Evolutionary conservation across 345 rosid species (phyloP).

Genomic region (Eucalyptus pauciflora): DNA sequence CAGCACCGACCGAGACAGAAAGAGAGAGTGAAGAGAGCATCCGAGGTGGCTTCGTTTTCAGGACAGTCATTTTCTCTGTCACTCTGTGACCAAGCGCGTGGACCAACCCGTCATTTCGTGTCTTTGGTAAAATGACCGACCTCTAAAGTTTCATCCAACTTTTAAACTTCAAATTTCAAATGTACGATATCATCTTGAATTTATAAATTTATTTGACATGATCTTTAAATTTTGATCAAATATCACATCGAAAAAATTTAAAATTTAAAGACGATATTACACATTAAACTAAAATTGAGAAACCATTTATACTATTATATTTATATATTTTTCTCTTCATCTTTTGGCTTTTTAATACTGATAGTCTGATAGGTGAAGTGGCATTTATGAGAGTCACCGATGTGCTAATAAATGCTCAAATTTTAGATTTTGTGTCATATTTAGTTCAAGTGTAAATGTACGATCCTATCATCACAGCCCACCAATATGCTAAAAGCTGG

Average conservation of each 20-base stretch:
- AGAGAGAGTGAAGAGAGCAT: neutral
- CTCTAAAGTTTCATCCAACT: neutral
- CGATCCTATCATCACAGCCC: fast-evolving
- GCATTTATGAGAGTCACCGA: fast-evolving
- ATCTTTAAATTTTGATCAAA: no score
- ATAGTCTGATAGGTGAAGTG: neutral
- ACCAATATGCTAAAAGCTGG: fast-evolving
- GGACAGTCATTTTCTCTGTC: neutral
- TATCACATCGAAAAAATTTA: no score
- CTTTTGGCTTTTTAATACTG: neutral
- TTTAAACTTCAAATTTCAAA: no score
- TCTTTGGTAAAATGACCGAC: neutral
- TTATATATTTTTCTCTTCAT: neutral
- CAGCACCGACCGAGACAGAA: neutral
- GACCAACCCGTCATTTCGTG: neutral
- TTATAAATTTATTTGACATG: no score
- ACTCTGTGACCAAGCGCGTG: neutral
- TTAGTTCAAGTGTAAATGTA: neutral
- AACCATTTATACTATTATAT: fast-evolving
- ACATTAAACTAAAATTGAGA: fast-evolving
- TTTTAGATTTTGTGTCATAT: neutral
- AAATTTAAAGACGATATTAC: no score
- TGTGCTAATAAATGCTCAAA: neutral
- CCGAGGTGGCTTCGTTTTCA: neutral
- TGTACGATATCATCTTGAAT: no score